Conservation (phyloP, 352 stramenopile species). For the Pseudoperonospora humuli region DNA sequence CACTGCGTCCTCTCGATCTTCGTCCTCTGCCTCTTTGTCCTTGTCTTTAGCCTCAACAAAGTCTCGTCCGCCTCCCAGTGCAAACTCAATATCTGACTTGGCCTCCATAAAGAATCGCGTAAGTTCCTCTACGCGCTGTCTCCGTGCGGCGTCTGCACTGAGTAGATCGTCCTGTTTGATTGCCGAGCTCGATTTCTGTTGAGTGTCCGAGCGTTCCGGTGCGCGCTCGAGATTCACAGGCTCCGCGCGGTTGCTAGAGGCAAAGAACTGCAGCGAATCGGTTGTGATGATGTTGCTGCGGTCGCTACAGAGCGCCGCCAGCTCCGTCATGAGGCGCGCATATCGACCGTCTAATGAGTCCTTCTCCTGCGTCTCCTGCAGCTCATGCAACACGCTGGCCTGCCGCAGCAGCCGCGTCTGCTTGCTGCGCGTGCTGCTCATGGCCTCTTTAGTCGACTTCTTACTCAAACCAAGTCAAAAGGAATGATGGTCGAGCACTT, state of each 20-base stretch:
- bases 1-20: slow-evolving; percentile 40
- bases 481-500: slow-evolving; percentile 24
- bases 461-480: slow-evolving; percentile 5
- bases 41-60: slow-evolving; percentile 65
- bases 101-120: slow-evolving; percentile 87
- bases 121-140: slow-evolving; percentile 80
- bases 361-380: slow-evolving; percentile 72
- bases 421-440: slow-evolving; percentile 25
- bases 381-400: slow-evolving; percentile 68
- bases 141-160: slow-evolving; percentile 61
- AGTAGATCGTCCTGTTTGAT: slow-evolving; percentile 61
- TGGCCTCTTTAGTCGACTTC: not conserved
- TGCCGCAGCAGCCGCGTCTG: slow-evolving; percentile 42
- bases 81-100: slow-evolving; percentile 87
- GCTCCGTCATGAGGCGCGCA: slow-evolving; percentile 63
- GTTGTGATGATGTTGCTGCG: slow-evolving; percentile 63
- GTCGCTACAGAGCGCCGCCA: slow-evolving; percentile 64
- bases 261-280: slow-evolving; percentile 71
- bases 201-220: slow-evolving; percentile 27
- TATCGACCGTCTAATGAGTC: slow-evolving; percentile 66
- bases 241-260: slow-evolving; percentile 45
- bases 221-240: slow-evolving; percentile 68
- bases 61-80: slow-evolving; percentile 55
- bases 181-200: slow-evolving; percentile 25
- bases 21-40: slow-evolving; percentile 63